These are phyloP conservation scores for Nemania diffusa DNA, from an alignment of 2,329 filamentous ascomycete genomes.

Conservation along the genomic window DNA sequence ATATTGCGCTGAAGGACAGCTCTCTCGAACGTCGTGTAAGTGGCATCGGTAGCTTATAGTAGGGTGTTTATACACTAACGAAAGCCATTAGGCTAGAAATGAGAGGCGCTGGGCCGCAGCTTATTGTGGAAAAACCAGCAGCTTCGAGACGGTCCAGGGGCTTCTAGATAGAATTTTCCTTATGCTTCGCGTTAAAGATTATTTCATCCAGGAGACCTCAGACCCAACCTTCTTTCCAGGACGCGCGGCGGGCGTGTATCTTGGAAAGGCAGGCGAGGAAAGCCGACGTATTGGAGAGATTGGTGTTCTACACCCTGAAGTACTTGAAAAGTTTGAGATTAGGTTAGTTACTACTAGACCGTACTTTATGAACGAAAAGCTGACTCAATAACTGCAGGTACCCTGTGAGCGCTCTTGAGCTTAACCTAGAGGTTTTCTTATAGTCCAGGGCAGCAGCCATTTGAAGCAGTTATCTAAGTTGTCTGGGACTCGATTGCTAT, in stretches of 20 bases:
- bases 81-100: constrained; percentile 76
- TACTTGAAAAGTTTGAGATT: constrained; percentile 75
- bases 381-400: constrained; percentile 28
- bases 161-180: constrained; percentile 90
- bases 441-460: constrained; percentile 53
- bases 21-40: constrained; percentile 70
- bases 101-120: constrained; percentile 96
- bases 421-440: constrained; percentile 94
- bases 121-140: constrained; percentile 92
- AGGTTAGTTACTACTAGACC: constrained; percentile 56
- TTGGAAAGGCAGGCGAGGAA: constrained; percentile 72
- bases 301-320: constrained; percentile 91
- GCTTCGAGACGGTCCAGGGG: constrained; percentile 96
- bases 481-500: neutral
- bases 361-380: neutral
- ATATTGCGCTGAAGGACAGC: constrained; percentile 88
- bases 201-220: constrained; percentile 94
- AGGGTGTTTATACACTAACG: constrained; percentile 8
- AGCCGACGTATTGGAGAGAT: constrained; percentile 85
- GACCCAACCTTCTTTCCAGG: constrained; percentile 93
- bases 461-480: neutral
- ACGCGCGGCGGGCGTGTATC: constrained; percentile 85
- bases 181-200: constrained; percentile 85
- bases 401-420: constrained; percentile 91
- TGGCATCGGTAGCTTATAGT: neutral